A percentile compares a stretch with the other conserved stretches of the same genome.
Evolutionary conservation across 1,284 basidiomycete species (phyloP).

Genomic region (Inonotus hispidus): DNA sequence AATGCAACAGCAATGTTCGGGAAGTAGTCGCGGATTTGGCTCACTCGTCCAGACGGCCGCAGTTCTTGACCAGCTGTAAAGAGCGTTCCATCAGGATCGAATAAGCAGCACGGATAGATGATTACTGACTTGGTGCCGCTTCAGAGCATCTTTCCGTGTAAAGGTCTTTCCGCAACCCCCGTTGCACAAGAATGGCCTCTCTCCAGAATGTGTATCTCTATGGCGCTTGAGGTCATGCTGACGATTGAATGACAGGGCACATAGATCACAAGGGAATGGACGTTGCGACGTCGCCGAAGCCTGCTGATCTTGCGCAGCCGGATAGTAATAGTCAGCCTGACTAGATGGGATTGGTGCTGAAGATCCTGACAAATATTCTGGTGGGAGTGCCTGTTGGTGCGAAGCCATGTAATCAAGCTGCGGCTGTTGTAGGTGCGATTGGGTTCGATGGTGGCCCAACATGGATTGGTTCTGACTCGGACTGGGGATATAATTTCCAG

Average conservation of each 20-base stretch:
- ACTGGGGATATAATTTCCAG: slow-evolving; percentile 3
- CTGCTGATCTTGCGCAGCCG: slow-evolving; percentile 29
- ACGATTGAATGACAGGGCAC: slow-evolving; percentile 75
- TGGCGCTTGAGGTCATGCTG: slow-evolving; percentile 79
- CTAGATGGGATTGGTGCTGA: slow-evolving; percentile 3
- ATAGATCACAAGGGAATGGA: slow-evolving; percentile 72
- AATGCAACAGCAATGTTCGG: slow-evolving; percentile 31
- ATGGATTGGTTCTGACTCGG: slow-evolving; percentile 10
- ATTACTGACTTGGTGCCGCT: slow-evolving; percentile 65
- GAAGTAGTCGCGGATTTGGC: neutral
- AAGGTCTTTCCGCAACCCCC: slow-evolving; percentile 80
- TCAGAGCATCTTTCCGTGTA: slow-evolving; percentile 76
- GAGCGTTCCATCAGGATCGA: slow-evolving; percentile 20
- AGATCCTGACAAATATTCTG: slow-evolving; percentile 7
- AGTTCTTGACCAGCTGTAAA: slow-evolving; percentile 65
- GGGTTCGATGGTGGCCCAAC: neutral
- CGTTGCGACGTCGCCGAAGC: slow-evolving; percentile 62
- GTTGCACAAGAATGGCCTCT: slow-evolving; percentile 75
- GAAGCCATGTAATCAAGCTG: slow-evolving; percentile 4
- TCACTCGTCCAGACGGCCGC: slow-evolving; percentile 58
- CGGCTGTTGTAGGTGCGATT: slow-evolving; percentile 7
- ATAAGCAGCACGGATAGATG: slow-evolving; percentile 8
- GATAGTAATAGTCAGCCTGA: slow-evolving; percentile 8
- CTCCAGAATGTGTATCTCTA: slow-evolving; percentile 73
- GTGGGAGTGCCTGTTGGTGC: neutral